These are phyloP conservation scores for Melanogaster broomeanus DNA, from an alignment of 768 basidiomycete species.

Conservation along the genomic window DNA sequence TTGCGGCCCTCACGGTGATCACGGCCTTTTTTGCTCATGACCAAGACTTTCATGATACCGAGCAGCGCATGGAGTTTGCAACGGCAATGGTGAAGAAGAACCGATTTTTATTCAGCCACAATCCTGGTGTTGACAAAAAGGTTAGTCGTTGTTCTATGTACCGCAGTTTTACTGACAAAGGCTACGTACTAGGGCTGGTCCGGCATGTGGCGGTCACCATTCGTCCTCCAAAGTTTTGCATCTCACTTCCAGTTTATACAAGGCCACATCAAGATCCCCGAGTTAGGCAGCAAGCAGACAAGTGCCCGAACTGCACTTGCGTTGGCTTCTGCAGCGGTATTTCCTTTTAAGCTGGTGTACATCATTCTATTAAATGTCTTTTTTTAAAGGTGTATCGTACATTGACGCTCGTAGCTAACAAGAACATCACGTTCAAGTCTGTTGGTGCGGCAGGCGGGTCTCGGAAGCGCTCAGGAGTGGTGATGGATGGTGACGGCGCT, in stretches of 20 bases:
- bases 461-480: neutral
- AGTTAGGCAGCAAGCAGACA: neutral
- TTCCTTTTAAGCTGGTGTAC: neutral
- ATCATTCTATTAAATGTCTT: neutral
- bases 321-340: neutral
- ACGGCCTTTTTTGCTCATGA: neutral
- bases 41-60: neutral
- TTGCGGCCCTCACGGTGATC: slow-evolving; percentile 1
- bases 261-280: neutral
- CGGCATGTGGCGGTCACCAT: slow-evolving; percentile 2
- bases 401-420: neutral
- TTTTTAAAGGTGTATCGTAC: neutral
- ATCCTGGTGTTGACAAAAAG: neutral
- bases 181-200: slow-evolving; percentile 12
- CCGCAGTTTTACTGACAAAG: neutral
- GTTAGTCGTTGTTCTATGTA: neutral
- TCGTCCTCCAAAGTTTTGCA: neutral
- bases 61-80: neutral
- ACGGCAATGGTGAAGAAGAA: neutral
- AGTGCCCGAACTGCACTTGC: neutral
- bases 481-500: neutral
- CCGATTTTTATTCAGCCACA: neutral
- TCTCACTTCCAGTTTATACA: slow-evolving; percentile 10
- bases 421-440: neutral
- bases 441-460: neutral